Percentiles rank a stretch among this genome's conserved stretches.
Conservation (phyloP, 1,284 basidiomycete species). For the Exobasidium cylindrosporum region DNA sequence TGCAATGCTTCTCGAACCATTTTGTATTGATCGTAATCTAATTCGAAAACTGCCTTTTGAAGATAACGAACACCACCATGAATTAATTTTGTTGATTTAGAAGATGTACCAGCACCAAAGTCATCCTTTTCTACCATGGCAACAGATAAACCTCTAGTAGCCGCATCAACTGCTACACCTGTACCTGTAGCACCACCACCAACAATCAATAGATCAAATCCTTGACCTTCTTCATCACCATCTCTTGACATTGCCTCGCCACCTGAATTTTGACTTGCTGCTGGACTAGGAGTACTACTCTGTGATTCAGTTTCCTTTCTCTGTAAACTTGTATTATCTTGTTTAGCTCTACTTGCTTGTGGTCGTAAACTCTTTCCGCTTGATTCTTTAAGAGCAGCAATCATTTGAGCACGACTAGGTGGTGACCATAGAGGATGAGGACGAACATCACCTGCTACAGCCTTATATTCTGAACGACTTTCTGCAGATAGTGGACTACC, state of each 20-base stretch:
- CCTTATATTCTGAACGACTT: not conserved
- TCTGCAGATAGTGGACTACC: not conserved
- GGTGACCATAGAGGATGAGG: conserved; percentile 51
- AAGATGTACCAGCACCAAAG: conserved; percentile 88
- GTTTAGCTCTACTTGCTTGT: conserved; percentile 26
- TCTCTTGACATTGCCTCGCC: conserved; percentile 19
- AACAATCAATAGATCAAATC: conserved; percentile 72
- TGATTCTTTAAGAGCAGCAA: conserved; percentile 49
- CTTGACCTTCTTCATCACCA: conserved; percentile 41
- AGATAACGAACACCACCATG: conserved; percentile 97
- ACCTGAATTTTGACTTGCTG: conserved; percentile 30
- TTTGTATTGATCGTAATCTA: conserved; percentile 84
- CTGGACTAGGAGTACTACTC: conserved; percentile 44
- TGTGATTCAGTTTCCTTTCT: conserved; percentile 30
- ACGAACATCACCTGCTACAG: conserved; percentile 32
- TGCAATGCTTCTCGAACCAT: conserved; percentile 89
- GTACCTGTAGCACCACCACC: conserved; percentile 90
- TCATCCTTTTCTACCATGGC: conserved; percentile 91
- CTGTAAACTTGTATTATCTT: conserved; percentile 33
- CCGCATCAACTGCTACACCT: conserved; percentile 90
- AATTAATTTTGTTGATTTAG: conserved; percentile 94
- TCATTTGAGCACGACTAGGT: conserved; percentile 52
- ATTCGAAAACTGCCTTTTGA: conserved; percentile 91
- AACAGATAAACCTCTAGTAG: conserved; percentile 83
- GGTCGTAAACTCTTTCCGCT: conserved; percentile 43